Evolutionary conservation across 192 early-diverging fungal genomes (phyloP).

Genomic region (Gigaspora rosea): DNA sequence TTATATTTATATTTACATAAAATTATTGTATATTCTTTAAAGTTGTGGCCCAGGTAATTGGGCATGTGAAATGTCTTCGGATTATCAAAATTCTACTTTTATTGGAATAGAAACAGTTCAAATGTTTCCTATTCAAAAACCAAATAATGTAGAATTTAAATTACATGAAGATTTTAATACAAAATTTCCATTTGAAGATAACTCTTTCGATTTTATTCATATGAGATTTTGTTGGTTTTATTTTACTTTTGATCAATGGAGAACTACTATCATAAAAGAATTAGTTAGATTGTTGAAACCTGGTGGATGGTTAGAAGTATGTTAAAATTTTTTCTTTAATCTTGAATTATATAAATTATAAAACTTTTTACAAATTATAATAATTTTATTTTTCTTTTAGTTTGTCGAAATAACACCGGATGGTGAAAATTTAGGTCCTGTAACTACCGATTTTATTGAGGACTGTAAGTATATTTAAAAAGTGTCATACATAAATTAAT

Average conservation of each 20-base stretch:
- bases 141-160: background rate
- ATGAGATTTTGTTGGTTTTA: background rate
- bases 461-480: too few relatives aligned
- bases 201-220: slow-evolving; percentile 20
- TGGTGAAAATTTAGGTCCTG: too few relatives aligned
- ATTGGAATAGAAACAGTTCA: background rate
- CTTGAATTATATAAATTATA: too few relatives aligned
- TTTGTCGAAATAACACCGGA: too few relatives aligned
- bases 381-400: too few relatives aligned
- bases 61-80: slow-evolving; percentile 3
- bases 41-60: slow-evolving; percentile 10
- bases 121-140: background rate
- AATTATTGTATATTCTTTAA: background rate
- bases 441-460: too few relatives aligned
- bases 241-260: slow-evolving; percentile 12
- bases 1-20: background rate
- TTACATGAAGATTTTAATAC: background rate
- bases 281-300: background rate
- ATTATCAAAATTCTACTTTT: background rate
- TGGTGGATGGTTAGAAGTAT: slow-evolving; percentile 4
- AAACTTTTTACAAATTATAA: too few relatives aligned
- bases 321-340: too few relatives aligned
- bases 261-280: background rate
- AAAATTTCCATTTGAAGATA: slow-evolving; percentile 5
- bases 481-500: too few relatives aligned